Evolutionary conservation across 805 yeast genomes (phyloP).

Genomic region (Yarrowia deformans): DNA sequence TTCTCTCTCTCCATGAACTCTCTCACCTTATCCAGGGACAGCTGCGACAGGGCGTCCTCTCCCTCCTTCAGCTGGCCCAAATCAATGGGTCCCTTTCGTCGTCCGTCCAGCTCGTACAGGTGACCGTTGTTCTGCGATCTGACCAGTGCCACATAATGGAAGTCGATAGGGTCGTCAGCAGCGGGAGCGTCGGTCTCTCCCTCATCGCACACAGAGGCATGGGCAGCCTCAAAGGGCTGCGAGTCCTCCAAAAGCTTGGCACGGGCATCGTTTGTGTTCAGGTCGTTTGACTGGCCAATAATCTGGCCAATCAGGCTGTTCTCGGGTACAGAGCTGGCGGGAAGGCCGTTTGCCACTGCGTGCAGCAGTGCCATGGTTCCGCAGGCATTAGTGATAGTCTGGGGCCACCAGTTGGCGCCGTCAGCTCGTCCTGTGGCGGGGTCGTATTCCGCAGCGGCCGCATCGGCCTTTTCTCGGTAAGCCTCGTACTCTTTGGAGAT

Average conservation of each 20-base stretch:
- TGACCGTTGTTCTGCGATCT: constrained; percentile 61
- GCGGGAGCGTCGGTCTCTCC: constrained; percentile 54
- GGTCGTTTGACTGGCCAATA: constrained; percentile 46
- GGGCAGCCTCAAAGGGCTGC: constrained; percentile 52
- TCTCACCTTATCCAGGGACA: constrained; percentile 63
- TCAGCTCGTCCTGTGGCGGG: constrained; percentile 45
- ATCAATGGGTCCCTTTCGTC: constrained; percentile 76
- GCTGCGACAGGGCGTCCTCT: constrained; percentile 63
- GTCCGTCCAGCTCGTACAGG: constrained; percentile 87
- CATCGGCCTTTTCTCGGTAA: constrained; percentile 56
- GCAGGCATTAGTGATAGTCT: constrained; percentile 86
- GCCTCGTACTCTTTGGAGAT: constrained; percentile 67
- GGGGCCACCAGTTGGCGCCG: constrained; percentile 77
- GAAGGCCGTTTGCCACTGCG: constrained; percentile 54
- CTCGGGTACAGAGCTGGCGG: constrained; percentile 46
- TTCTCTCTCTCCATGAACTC: constrained; percentile 64
- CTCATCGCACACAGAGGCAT: constrained; percentile 50
- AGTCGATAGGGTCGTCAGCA: constrained; percentile 58
- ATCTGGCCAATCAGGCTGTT: constrained; percentile 48
- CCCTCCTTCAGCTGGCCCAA: constrained; percentile 55
- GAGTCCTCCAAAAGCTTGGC: constrained; percentile 57
- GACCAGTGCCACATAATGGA: constrained; percentile 81
- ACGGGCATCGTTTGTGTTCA: constrained; percentile 50
- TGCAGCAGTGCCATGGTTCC: constrained; percentile 91
- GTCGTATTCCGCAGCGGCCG: constrained; percentile 48